phyloP scores from a whole-genome alignment of 1,284 basidiomycete genomes.

The Boletellus sp. region DNA sequence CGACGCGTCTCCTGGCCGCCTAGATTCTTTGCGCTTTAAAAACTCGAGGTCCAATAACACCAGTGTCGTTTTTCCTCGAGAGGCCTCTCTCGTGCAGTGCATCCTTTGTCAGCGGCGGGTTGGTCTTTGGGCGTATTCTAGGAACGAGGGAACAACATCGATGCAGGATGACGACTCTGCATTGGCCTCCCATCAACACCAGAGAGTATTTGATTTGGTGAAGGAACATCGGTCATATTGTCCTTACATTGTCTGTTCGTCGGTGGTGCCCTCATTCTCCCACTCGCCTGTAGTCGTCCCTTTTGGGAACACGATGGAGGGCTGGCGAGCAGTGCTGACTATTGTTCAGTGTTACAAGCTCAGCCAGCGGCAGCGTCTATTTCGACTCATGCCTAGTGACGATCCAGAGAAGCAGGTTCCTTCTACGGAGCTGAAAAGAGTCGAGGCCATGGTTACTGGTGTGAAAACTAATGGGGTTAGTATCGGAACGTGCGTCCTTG shows the following conservation, averaged over 20 bases:
- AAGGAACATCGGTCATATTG: conserved; percentile 80
- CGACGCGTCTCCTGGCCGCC: conserved; percentile 15
- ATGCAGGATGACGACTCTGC: conserved; percentile 9
- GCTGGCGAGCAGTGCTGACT: conserved; percentile 71
- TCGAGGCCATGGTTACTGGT: conserved; percentile 68
- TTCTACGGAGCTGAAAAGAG: conserved; percentile 42
- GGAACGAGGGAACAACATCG: conserved; percentile 19
- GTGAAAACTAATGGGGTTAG: conserved; percentile 71
- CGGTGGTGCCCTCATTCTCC: conserved; percentile 57
- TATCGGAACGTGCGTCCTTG: conserved; percentile 14
- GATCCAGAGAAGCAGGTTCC: conserved; percentile 9
- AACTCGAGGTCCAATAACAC: conserved; percentile 1
- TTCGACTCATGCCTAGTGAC: conserved; percentile 21
- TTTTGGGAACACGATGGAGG: conserved; percentile 49
- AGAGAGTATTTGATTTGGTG: conserved; percentile 63
- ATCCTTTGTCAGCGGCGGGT: conserved; percentile 68
- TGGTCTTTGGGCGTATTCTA: conserved; percentile 69
- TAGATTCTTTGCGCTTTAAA: conserved; percentile 16
- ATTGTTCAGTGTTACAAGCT: conserved; percentile 62
- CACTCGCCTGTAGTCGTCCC: conserved; percentile 24
- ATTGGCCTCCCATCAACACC: conserved; percentile 32
- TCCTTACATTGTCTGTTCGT: conserved; percentile 72
- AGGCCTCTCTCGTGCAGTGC: conserved; percentile 59
- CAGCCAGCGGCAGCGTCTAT: conserved; percentile 51
- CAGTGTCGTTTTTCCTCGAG: conserved; percentile 21